phyloP scores from a whole-genome alignment of 768 basidiomycete genomes.

The Tricholoma furcatifolium region DNA sequence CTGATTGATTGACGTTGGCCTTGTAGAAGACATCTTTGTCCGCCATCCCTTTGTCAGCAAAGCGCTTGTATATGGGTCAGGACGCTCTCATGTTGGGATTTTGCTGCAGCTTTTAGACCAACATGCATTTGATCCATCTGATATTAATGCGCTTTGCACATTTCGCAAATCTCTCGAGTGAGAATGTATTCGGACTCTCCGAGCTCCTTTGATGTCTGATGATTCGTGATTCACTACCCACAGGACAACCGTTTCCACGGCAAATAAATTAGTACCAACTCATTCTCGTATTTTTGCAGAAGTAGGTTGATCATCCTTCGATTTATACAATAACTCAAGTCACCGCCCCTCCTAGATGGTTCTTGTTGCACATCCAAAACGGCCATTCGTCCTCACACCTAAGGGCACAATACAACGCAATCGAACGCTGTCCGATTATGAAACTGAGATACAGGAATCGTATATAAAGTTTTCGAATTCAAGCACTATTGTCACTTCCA shows the following conservation, averaged over 20 bases:
- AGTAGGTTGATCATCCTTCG: conserved; percentile 17
- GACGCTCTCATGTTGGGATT: conserved; percentile 1
- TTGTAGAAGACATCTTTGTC: conserved; percentile 3
- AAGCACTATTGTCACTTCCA: neutral
- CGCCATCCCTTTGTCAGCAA: conserved; percentile 1
- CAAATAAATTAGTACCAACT: conserved; percentile 40
- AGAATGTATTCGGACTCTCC: conserved; percentile 2
- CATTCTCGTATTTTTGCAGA: conserved; percentile 49
- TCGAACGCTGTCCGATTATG: conserved; percentile 36
- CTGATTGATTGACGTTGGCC: neutral
- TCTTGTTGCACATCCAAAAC: conserved; percentile 32
- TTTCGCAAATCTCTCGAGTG: conserved; percentile 3
- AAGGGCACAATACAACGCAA: conserved; percentile 40
- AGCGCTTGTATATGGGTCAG: conserved; percentile 6
- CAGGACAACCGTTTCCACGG: conserved; percentile 39
- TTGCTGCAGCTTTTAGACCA: neutral
- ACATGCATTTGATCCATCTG: neutral
- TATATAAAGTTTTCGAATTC: conserved; percentile 22
- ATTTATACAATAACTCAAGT: neutral
- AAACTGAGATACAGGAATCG: conserved; percentile 36
- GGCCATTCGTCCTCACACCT: conserved; percentile 41
- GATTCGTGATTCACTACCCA: neutral
- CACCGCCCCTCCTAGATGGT: conserved; percentile 35
- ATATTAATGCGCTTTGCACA: neutral
- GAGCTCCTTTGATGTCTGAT: neutral